phyloP scores from a whole-genome alignment of 768 basidiomycete genomes.

The Hygrophoropsis aurantiaca region DNA sequence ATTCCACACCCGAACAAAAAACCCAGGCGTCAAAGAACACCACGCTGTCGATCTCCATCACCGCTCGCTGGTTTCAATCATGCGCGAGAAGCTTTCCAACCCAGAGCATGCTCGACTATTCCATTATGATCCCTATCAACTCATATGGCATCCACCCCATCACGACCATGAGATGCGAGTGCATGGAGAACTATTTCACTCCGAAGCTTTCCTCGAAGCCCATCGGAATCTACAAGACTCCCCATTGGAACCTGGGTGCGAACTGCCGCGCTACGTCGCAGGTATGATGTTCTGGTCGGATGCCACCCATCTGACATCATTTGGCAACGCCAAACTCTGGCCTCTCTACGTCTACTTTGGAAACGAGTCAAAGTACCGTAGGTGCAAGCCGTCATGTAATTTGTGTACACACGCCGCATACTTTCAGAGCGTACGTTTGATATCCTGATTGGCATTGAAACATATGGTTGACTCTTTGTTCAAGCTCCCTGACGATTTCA shows the following conservation, averaged over 20 bases:
- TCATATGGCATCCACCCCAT: slow-evolving; percentile 9
- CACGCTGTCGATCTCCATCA: slow-evolving; percentile 10
- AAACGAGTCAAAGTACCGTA: slow-evolving; percentile 22
- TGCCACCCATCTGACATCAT: slow-evolving; percentile 29
- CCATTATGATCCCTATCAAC: slow-evolving; percentile 20
- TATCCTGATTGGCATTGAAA: too few species aligned
- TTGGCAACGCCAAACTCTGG: slow-evolving; percentile 27
- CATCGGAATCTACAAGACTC: slow-evolving; percentile 13
- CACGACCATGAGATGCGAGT: slow-evolving; percentile 1
- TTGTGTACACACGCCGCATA: slow-evolving; percentile 11
- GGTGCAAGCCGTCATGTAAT: slow-evolving; percentile 11
- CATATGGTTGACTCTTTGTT: too few species aligned
- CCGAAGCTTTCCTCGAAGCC: slow-evolving; percentile 12
- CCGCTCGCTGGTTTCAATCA: slow-evolving; percentile 9
- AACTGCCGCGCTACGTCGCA: slow-evolving; percentile 12
- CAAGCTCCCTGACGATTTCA: slow-evolving; percentile 6
- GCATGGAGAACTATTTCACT: slow-evolving; percentile 16
- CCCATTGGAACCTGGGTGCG: slow-evolving; percentile 11
- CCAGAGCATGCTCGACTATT: slow-evolving; percentile 3
- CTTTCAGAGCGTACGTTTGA: slow-evolving; percentile 8
- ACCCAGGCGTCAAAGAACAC: slow-evolving; percentile 5
- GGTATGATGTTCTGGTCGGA: slow-evolving; percentile 31
- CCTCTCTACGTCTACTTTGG: slow-evolving; percentile 22
- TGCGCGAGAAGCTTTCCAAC: slow-evolving; percentile 13
- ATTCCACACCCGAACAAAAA: background rate